phyloP scores from a whole-genome alignment of 805 yeast species.

The Monosporozyma aerobia region DNA sequence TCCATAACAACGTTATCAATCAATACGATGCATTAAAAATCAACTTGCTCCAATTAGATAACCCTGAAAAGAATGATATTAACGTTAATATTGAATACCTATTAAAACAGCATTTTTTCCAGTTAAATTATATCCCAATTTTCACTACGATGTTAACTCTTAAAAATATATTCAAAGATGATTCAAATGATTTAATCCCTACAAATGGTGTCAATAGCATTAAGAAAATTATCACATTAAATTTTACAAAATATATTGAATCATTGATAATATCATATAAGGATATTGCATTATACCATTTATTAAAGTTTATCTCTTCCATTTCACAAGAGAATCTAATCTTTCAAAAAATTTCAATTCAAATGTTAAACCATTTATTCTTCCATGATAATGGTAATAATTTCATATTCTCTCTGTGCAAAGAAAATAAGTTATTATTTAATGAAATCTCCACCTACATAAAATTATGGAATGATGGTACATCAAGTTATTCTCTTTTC shows the following conservation, averaged over 20 bases:
- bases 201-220: not conserved
- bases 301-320: slow-evolving; percentile 29
- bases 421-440: slow-evolving; percentile 19
- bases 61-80: not conserved
- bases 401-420: slow-evolving; percentile 7
- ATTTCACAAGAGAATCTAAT: slow-evolving; percentile 29
- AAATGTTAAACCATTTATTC: slow-evolving; percentile 25
- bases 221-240: slow-evolving; percentile 4
- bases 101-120: slow-evolving; percentile 15
- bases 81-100: slow-evolving; percentile 12
- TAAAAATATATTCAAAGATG: not conserved
- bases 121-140: slow-evolving; percentile 18
- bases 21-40: slow-evolving; percentile 12
- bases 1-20: slow-evolving; percentile 11
- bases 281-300: slow-evolving; percentile 28
- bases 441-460: slow-evolving; percentile 20
- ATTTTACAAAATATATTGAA: slow-evolving; percentile 25
- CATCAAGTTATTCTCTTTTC: slow-evolving; percentile 18
- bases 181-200: not conserved
- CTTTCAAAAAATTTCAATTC: slow-evolving; percentile 27
- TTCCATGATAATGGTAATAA: slow-evolving; percentile 17
- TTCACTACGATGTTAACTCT: slow-evolving; percentile 9
- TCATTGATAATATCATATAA: slow-evolving; percentile 31
- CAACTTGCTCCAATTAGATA: slow-evolving; percentile 6
- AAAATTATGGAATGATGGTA: slow-evolving; percentile 31